Conservation (phyloP, 345 rosid species). For the Syzygium jambos region DNA sequence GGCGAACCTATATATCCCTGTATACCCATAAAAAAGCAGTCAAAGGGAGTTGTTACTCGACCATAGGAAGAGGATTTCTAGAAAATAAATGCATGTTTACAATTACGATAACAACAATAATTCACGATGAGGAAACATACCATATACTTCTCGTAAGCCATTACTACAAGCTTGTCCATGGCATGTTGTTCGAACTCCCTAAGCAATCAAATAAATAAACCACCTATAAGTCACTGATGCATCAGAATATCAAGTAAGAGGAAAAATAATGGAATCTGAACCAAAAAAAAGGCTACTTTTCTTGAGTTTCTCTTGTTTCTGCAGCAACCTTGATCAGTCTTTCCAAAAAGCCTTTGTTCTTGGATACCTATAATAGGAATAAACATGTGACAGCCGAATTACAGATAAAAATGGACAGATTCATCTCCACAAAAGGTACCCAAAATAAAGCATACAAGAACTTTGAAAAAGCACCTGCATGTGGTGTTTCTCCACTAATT, state of each 20-base stretch:
- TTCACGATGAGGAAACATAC: slow-evolving; percentile 21
- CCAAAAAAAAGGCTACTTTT: slow-evolving; percentile 43
- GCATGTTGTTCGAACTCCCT: slow-evolving; percentile 50
- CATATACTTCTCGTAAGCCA: slow-evolving; percentile 83
- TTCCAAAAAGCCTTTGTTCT: slow-evolving; percentile 59
- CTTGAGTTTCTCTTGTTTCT: slow-evolving; percentile 58
- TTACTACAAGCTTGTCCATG: slow-evolving; percentile 59
- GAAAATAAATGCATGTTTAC: neutral
- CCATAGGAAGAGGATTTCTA: neutral
- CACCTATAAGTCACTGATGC: neutral
- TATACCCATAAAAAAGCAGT: neutral
- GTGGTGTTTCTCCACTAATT: slow-evolving; percentile 49
- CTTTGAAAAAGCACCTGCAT: slow-evolving; percentile 54
- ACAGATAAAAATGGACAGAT: neutral
- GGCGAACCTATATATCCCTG: neutral
- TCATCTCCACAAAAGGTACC: neutral
- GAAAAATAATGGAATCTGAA: neutral
- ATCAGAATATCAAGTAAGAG: neutral
- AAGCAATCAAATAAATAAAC: neutral
- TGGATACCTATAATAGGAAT: slow-evolving; percentile 35
- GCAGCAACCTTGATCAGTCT: slow-evolving; percentile 51
- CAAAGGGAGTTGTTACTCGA: neutral
- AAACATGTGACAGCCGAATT: neutral
- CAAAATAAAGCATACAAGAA: neutral
- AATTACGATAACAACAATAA: neutral